phyloP scores from a whole-genome alignment of 768 basidiomycete genomes.

The Xanthoconium purpureum region DNA sequence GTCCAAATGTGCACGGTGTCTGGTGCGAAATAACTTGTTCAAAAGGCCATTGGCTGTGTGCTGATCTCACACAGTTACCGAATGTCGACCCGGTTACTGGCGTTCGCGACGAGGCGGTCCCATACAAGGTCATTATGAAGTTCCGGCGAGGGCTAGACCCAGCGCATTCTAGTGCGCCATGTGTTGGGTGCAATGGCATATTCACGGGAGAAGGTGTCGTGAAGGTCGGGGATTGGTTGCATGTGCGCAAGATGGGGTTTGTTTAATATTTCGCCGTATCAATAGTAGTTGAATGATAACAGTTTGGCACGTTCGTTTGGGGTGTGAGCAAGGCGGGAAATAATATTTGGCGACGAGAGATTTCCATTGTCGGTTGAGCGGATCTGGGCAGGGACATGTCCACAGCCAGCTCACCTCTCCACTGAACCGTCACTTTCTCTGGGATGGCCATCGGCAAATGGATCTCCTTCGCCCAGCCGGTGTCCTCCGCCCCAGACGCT shows the following conservation, averaged over 20 bases:
- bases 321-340: no score
- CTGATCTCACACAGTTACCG: conserved; percentile 50
- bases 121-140: conserved; percentile 73
- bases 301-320: no score
- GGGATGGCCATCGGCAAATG: conserved; percentile 39
- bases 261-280: conserved; percentile 15
- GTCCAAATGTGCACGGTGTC: conserved; percentile 66
- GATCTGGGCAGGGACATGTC: neutral
- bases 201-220: conserved; percentile 49
- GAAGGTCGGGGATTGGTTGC: conserved; percentile 59
- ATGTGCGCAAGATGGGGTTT: conserved; percentile 42
- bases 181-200: conserved; percentile 66
- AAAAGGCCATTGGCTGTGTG: neutral
- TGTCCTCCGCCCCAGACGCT: conserved; percentile 22
- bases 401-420: neutral
- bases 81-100: conserved; percentile 69
- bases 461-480: conserved; percentile 35
- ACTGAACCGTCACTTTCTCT: neutral
- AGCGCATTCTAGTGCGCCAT: conserved; percentile 46
- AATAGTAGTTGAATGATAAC: no score
- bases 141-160: conserved; percentile 63
- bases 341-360: no score
- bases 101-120: conserved; percentile 65
- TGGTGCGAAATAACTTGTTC: conserved; percentile 44
- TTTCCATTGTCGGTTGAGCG: neutral